phyloP scores from a whole-genome alignment of 192 early-diverging fungal genomes.

The Phycomyces nitens region DNA sequence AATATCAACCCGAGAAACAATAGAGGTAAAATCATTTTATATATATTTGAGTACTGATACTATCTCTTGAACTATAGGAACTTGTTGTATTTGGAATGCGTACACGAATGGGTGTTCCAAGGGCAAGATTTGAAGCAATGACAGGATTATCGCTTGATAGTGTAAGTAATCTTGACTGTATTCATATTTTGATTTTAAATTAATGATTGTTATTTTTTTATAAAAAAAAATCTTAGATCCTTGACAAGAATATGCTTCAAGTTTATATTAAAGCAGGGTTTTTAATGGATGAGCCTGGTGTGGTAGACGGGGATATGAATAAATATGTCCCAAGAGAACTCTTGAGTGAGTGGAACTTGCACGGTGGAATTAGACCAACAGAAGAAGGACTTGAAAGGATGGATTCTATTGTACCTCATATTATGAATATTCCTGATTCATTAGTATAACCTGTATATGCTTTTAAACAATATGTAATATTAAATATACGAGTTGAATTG shows the following conservation, averaged over 20 bases:
- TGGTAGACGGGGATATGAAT: slow-evolving; percentile 1
- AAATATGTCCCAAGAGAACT: slow-evolving; percentile 21
- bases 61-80: slow-evolving; percentile 31
- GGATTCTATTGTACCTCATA: slow-evolving; percentile 43
- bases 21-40: slow-evolving; percentile 13
- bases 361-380: slow-evolving; percentile 43
- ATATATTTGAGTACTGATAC: slow-evolving; percentile 2
- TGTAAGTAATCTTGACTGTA: slow-evolving; percentile 24
- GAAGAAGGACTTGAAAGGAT: slow-evolving; percentile 49
- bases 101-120: slow-evolving; percentile 40
- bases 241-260: slow-evolving; percentile 15
- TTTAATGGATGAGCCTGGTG: slow-evolving; percentile 15
- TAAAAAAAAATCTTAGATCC: no score
- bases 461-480: slow-evolving; percentile 3
- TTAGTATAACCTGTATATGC: no score
- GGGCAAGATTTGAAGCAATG: slow-evolving; percentile 24
- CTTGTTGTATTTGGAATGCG: slow-evolving; percentile 49
- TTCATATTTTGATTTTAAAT: neutral
- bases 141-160: slow-evolving; percentile 35
- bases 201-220: neutral
- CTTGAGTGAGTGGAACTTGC: neutral
- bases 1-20: slow-evolving; percentile 20
- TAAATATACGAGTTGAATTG: no score
- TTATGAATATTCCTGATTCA: slow-evolving; percentile 27
- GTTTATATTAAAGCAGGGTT: slow-evolving; percentile 15